Evolutionary conservation across 1,139 yeast genomes (phyloP), one percentile per base, ranked within the genome.

Genomic region (Debaryomyces fabryi): DNA sequence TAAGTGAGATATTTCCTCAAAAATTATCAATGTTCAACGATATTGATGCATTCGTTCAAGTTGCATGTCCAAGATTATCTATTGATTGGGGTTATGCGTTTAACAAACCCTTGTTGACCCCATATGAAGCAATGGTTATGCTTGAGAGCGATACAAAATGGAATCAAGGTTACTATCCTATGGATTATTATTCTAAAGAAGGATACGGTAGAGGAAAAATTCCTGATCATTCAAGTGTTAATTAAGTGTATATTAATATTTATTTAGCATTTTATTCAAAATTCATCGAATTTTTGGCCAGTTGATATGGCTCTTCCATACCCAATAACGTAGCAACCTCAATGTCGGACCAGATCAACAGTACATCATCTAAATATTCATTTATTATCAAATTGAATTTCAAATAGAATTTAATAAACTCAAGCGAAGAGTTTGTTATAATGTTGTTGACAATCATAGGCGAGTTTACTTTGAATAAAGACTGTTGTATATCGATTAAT

Each of bases 51-150:
- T 93, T 96, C 77, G 88, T 93, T 16, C 99, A 93, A 67, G 97
- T 93, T 3, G 99, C 99, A 0, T 93, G 99, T 64, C 99, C 99
- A 0, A 75, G 99, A 57, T 73, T 93, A 46, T 89, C 97, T 2
- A 93, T 93, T 39, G 99, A 93, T 65, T 93, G 99, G 99, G 99
- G 99, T 1, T 93, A 95, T 64, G 99, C 99, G 0, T 93, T 93
- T 63, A 83, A 85, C 50, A 88, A 88, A 62, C 99, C 99, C 0
- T 72, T 93, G 41, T 70, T 93, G 49, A 92, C 99, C 0, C 99
- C 99, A 0, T 93, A 95, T 64, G 99, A 93, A 62, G 92, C 97
- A 0, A 91, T 89, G 91, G 96, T 92, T 3, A 80, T 91, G 77
- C 67, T 93, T 58, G 86, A 82, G 8, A 76, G 83, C 47, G 97